A percentile compares a stretch with the other conserved stretches of the same genome.
phyloP scores from a whole-genome alignment of 1,139 yeast species.

The Yamadazyma triangularis region DNA sequence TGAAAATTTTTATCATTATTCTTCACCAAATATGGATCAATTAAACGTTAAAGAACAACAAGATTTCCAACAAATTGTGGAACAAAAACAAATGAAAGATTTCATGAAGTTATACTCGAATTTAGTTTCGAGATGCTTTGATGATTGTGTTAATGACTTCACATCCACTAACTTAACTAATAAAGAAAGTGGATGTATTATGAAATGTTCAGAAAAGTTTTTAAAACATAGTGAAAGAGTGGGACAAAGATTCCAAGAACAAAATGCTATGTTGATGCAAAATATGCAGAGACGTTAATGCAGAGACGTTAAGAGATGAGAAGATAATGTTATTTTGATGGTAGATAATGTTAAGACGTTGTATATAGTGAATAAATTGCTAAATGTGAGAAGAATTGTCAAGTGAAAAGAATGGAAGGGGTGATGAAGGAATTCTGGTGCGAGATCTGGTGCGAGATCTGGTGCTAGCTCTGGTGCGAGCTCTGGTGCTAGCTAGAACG shows the following conservation, averaged over 20 bases:
- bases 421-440: no score
- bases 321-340: no score
- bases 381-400: no score
- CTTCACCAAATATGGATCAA: slow-evolving; percentile 55
- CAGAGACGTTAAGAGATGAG: no score
- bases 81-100: slow-evolving; percentile 97
- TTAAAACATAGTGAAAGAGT: slow-evolving; percentile 97
- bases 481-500: no score
- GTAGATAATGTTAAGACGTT: no score
- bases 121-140: slow-evolving; percentile 93
- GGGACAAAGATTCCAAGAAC: slow-evolving; percentile 98
- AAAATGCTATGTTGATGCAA: slow-evolving; percentile 60
- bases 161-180: slow-evolving; percentile 82
- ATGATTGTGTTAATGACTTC: slow-evolving; percentile 96
- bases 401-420: no score
- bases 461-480: no score
- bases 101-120: slow-evolving; percentile 95
- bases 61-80: slow-evolving; percentile 91
- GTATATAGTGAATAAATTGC: no score
- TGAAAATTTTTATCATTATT: no score
- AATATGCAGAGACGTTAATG: slow-evolving; percentile 34
- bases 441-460: no score
- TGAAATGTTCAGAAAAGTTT: slow-evolving; percentile 95
- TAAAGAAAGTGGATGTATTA: slow-evolving; percentile 81
- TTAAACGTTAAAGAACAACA: slow-evolving; percentile 91